These are phyloP conservation scores for Malania oleifera DNA, from an alignment of 164 flowering plant species.

Conservation along the genomic window DNA sequence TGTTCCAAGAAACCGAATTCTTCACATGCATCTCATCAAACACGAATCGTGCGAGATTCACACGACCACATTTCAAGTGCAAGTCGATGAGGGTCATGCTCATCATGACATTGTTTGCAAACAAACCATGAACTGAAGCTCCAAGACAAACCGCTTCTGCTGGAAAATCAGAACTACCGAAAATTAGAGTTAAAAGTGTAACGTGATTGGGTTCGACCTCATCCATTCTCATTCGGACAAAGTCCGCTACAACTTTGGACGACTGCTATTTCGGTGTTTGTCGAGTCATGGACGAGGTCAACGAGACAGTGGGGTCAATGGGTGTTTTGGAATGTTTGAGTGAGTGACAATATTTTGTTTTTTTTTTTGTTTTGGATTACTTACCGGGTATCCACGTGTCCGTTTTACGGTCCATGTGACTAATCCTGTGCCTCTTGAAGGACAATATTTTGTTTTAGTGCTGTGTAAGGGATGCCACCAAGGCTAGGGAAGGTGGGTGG, in stretches of 20 bases:
- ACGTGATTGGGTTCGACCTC: conserved; percentile 48
- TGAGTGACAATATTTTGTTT: neutral
- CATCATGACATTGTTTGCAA: conserved; percentile 36
- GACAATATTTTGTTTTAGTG: no score
- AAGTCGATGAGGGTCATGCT: conserved; percentile 44
- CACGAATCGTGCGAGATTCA: conserved; percentile 29
- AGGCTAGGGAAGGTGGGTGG: no score
- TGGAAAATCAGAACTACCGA: conserved; percentile 38
- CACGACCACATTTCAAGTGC: conserved; percentile 39
- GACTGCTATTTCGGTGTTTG: conserved; percentile 33
- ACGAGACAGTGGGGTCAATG: conserved; percentile 32
- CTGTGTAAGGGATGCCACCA: no score
- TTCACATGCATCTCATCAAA: conserved; percentile 42
- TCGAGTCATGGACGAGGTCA: conserved; percentile 52
- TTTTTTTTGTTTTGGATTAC: no score
- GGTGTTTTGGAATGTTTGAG: conserved; percentile 10
- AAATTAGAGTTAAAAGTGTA: conserved; percentile 48
- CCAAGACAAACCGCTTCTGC: conserved; percentile 18
- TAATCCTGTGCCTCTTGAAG: no score
- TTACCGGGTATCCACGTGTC: no score
- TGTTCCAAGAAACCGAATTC: conserved; percentile 55
- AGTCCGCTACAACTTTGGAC: conserved; percentile 29
- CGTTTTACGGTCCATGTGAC: no score
- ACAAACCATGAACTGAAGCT: conserved; percentile 45
- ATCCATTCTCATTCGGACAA: conserved; percentile 38